These are phyloP conservation scores for Tanozyma kutaoensis DNA, from an alignment of 805 yeast genomes.

Conservation along the genomic window DNA sequence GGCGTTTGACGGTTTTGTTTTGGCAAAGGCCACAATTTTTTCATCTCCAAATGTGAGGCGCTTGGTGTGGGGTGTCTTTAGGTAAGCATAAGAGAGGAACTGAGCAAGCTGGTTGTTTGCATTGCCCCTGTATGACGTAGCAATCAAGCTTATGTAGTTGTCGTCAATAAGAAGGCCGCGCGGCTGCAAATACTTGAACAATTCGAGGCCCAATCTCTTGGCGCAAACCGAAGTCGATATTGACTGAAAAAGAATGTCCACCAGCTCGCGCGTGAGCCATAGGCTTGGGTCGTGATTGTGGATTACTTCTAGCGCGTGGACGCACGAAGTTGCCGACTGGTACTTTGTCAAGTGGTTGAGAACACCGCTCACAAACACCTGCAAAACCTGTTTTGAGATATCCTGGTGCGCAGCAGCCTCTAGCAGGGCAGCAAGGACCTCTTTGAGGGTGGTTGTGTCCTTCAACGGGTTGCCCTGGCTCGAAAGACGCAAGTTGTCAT, in stretches of 20 bases:
- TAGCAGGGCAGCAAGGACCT: constrained; percentile 12
- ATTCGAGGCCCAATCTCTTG: constrained; percentile 11
- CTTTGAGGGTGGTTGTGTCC: constrained; percentile 11
- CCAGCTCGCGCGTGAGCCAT: constrained; percentile 21
- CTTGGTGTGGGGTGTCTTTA: too few relatives aligned
- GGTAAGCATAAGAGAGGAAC: too few relatives aligned
- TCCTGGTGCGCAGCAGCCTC: constrained; percentile 7
- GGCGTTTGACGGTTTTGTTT: too few relatives aligned
- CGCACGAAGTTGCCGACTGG: too few relatives aligned
- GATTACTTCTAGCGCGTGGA: too few relatives aligned
- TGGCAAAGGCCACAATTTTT: too few relatives aligned
- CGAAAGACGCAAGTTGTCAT: constrained; percentile 11
- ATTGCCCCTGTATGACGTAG: too few relatives aligned
- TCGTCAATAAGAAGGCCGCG: too few relatives aligned
- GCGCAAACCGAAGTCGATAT: constrained; percentile 14
- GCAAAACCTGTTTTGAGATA: constrained; percentile 6
- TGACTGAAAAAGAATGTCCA: constrained; percentile 13
- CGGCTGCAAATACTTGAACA: constrained; percentile 10
- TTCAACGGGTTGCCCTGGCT: constrained; percentile 19
- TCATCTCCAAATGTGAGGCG: too few relatives aligned
- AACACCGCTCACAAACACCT: constrained; percentile 19
- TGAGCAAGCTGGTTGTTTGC: too few relatives aligned
- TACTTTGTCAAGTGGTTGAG: constrained; percentile 19
- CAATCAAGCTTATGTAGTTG: too few relatives aligned
- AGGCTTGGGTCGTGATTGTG: too few relatives aligned